Percentiles rank a stretch among this genome's conserved stretches.
These are phyloP conservation scores for Trichophyton equinum DNA, from an alignment of 2,329 filamentous ascomycete species.

Conservation along the genomic window DNA sequence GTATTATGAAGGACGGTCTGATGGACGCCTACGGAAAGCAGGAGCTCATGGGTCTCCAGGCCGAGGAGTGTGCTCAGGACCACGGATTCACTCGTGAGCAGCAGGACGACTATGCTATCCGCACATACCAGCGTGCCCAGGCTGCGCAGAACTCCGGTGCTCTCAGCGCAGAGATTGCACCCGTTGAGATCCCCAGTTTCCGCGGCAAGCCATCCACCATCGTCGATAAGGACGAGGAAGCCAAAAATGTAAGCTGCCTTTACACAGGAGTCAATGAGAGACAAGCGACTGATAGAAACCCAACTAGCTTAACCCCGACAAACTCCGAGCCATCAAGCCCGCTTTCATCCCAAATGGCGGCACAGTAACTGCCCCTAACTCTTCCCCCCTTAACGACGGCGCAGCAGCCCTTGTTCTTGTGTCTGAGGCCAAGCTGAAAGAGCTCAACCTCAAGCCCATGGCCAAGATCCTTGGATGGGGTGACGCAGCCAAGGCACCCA, in stretches of 20 bases:
- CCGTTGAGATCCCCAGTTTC: constrained; percentile 74
- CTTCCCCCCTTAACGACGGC: constrained; percentile 90
- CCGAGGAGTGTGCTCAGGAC: constrained; percentile 80
- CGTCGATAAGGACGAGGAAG: constrained; percentile 82
- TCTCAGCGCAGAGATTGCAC: constrained; percentile 78
- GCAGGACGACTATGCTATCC: constrained; percentile 93
- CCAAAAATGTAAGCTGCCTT: constrained; percentile 59
- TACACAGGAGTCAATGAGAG: background rate
- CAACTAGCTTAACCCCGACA: constrained; percentile 56
- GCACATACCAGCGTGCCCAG: constrained; percentile 87
- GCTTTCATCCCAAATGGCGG: constrained; percentile 64
- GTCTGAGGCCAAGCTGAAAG: constrained; percentile 86
- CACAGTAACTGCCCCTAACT: constrained; percentile 91
- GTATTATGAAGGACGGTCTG: constrained; percentile 85
- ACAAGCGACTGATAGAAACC: constrained; percentile 6
- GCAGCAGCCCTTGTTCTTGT: constrained; percentile 85
- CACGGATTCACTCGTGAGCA: constrained; percentile 68
- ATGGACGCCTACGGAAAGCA: constrained; percentile 84
- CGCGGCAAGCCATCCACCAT: constrained; percentile 77
- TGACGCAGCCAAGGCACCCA: constrained; percentile 80
- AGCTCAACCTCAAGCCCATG: constrained; percentile 78
- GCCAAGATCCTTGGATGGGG: constrained; percentile 97
- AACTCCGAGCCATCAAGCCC: constrained; percentile 73
- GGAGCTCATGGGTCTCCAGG: constrained; percentile 91
- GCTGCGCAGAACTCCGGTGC: constrained; percentile 66